Evolutionary conservation across 345 rosid species (phyloP).

Genomic region (Litchi chinensis): DNA sequence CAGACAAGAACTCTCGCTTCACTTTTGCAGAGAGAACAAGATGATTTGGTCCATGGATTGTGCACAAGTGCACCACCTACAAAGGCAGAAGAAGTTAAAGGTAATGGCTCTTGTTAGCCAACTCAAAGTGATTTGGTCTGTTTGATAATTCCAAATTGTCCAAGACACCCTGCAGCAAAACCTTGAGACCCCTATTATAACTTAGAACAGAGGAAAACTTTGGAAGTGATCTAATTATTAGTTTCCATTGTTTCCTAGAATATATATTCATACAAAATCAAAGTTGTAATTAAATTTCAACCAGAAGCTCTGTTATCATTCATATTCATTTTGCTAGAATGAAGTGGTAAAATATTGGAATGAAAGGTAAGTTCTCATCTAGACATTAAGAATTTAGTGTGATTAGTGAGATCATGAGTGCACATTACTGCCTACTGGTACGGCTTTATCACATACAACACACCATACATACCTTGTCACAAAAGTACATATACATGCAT

Average conservation of each 20-base stretch:
- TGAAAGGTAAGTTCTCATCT: neutral
- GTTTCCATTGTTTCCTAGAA: neutral
- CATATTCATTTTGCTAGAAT: neutral
- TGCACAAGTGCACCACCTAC: constrained; percentile 76
- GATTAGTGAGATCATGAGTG: neutral
- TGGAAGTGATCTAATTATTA: neutral
- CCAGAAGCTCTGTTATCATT: neutral
- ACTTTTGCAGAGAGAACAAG: constrained; percentile 59
- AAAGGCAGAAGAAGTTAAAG: constrained; percentile 23
- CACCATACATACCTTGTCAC: neutral
- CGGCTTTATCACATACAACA: neutral
- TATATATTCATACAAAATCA: neutral
- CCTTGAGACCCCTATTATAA: neutral
- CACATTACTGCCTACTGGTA: too few species aligned
- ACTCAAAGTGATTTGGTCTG: neutral
- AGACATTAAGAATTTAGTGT: neutral
- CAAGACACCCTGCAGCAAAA: neutral
- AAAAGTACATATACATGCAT: neutral
- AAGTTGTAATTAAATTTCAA: neutral
- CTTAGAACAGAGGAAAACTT: neutral
- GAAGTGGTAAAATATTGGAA: neutral
- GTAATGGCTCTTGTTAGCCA: neutral
- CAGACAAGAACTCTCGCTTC: constrained; percentile 65
- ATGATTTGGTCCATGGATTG: constrained; percentile 68
- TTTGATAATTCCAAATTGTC: neutral